Evolutionary conservation across 352 stramenopile species (phyloP).

Genomic region (Globisporangium heterothallicum): DNA sequence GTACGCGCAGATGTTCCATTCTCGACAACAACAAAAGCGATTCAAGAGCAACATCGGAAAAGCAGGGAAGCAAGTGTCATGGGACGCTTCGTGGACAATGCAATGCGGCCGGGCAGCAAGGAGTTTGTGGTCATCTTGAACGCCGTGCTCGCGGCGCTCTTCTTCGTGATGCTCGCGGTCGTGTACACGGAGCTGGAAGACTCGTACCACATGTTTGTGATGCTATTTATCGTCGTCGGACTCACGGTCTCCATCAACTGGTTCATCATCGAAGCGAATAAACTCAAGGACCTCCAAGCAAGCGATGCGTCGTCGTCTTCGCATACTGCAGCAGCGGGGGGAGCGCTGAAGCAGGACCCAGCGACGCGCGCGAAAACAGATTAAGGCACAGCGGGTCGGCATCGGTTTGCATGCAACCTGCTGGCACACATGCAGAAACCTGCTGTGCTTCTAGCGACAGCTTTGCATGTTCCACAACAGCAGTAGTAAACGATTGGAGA

Average conservation of each 20-base stretch:
- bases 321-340: no score
- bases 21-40: neutral
- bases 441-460: no score
- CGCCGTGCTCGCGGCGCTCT: conserved; percentile 57
- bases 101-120: conserved; percentile 58
- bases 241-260: conserved; percentile 83
- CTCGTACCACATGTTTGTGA: conserved; percentile 76
- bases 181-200: conserved; percentile 80
- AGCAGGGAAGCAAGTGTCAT: no score
- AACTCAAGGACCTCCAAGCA: conserved; percentile 41
- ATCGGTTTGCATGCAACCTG: no score
- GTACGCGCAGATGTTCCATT: neutral
- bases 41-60: no score
- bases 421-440: no score
- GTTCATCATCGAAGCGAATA: conserved; percentile 78
- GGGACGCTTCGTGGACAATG: conserved; percentile 35
- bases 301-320: neutral
- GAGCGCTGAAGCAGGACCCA: conserved; percentile 11
- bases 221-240: conserved; percentile 80
- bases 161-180: conserved; percentile 66
- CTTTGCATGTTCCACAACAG: no score
- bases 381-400: conserved; percentile 14
- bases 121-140: conserved; percentile 77
- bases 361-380: conserved; percentile 48
- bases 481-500: no score